phyloP scores from a whole-genome alignment of 768 basidiomycete genomes.

The Amanita rimosa region DNA sequence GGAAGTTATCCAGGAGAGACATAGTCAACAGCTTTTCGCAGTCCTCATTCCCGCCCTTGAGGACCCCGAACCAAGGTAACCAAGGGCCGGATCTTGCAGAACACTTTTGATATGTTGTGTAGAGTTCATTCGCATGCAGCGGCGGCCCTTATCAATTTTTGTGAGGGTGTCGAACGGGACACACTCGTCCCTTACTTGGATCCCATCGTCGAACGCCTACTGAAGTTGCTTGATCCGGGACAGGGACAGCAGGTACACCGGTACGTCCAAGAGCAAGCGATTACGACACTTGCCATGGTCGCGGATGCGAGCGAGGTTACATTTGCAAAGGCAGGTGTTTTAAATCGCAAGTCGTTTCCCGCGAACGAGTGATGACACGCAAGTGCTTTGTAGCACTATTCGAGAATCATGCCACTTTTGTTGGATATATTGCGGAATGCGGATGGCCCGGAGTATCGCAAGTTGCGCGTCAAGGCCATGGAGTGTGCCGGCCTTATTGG shows the following conservation, averaged over 20 bases:
- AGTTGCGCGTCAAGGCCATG: slow-evolving; percentile 76
- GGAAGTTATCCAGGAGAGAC: slow-evolving; percentile 68
- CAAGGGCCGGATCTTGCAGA: not conserved
- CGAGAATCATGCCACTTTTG: slow-evolving; percentile 71
- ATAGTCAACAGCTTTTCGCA: slow-evolving; percentile 56
- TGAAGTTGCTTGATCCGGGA: slow-evolving; percentile 51
- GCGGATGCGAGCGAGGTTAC: slow-evolving; percentile 75
- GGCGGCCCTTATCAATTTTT: slow-evolving; percentile 84
- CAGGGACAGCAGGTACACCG: slow-evolving; percentile 28
- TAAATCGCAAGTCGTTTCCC: not conserved
- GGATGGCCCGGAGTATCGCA: slow-evolving; percentile 52
- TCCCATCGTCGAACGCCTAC: slow-evolving; percentile 61
- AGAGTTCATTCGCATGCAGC: slow-evolving; percentile 86
- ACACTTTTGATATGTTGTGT: not conserved
- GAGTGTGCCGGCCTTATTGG: slow-evolving; percentile 85
- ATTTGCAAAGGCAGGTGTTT: slow-evolving; percentile 52
- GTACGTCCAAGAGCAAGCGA: slow-evolving; percentile 82
- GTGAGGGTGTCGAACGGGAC: slow-evolving; percentile 71
- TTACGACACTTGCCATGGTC: slow-evolving; percentile 84
- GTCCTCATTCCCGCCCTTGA: slow-evolving; percentile 65
- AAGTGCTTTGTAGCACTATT: slow-evolving; percentile 43
- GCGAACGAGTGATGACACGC: not conserved
- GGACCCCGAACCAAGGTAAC: slow-evolving; percentile 62
- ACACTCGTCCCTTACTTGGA: slow-evolving; percentile 72
- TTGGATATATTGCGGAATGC: slow-evolving; percentile 68